Conservation (phyloP, 768 basidiomycete species). For the Pulveroboletus sp. region DNA sequence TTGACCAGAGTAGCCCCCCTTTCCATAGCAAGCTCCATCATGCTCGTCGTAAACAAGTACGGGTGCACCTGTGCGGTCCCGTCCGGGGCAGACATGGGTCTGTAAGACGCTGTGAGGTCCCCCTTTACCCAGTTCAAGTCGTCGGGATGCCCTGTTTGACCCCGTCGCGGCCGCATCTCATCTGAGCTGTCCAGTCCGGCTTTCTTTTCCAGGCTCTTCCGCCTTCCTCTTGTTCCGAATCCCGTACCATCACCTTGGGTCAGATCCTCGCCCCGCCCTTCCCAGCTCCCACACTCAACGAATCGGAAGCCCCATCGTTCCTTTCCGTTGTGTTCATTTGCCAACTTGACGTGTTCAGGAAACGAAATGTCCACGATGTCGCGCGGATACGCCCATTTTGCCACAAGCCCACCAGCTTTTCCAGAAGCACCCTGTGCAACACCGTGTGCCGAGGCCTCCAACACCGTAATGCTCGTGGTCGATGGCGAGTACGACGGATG, state of each 20-base stretch:
- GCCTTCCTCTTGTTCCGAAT: conserved; percentile 30
- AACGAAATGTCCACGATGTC: conserved; percentile 66
- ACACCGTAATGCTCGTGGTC: conserved; percentile 50
- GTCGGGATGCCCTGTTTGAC: conserved; percentile 41
- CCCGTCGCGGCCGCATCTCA: conserved; percentile 14
- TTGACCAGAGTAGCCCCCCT: conserved; percentile 48
- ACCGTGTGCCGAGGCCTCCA: conserved; percentile 67
- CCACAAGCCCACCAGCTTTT: conserved; percentile 83
- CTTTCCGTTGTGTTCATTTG: conserved; percentile 63
- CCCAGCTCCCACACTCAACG: conserved; percentile 72
- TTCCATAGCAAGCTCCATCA: conserved; percentile 62
- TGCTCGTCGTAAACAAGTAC: conserved; percentile 67
- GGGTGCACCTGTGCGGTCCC: conserved; percentile 80
- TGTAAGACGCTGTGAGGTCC: conserved; percentile 59
- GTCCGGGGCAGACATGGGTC: conserved; percentile 47
- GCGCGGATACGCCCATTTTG: conserved; percentile 79
- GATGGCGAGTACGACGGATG: conserved; percentile 46
- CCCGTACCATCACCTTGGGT: conserved; percentile 16
- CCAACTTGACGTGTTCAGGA: conserved; percentile 69
- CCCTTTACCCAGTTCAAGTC: conserved; percentile 54
- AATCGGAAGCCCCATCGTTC: conserved; percentile 83
- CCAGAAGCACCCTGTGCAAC: conserved; percentile 81
- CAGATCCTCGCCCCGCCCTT: conserved; percentile 51
- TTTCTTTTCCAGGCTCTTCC: conserved; percentile 56
- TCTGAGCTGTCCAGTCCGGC: conserved; percentile 37